Conservation (phyloP, 2,329 filamentous ascomycete genomes). For the Ophiostoma australiae region DNA sequence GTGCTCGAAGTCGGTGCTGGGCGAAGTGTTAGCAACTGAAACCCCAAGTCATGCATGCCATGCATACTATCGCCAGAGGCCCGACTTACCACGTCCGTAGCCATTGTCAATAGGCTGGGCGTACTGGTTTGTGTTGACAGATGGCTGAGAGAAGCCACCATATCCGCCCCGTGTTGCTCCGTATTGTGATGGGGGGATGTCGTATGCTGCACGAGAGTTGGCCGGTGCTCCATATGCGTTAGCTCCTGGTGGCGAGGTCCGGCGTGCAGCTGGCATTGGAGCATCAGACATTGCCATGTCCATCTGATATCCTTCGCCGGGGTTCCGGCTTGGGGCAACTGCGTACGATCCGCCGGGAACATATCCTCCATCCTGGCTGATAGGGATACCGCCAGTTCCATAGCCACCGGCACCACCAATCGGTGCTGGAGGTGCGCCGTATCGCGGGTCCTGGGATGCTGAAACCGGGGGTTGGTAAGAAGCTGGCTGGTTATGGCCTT, state of each 20-base stretch:
- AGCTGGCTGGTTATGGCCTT: not conserved
- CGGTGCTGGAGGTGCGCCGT: conserved; percentile 13
- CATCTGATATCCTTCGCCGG: conserved; percentile 21
- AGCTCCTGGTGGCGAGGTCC: conserved; percentile 22
- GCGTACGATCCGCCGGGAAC: conserved; percentile 23
- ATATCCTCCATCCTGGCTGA: conserved; percentile 25
- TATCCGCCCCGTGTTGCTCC: conserved; percentile 42
- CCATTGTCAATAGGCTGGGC: conserved; percentile 24
- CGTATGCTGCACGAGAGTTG: conserved; percentile 19
- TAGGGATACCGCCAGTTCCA: not conserved
- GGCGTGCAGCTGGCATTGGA: conserved; percentile 16
- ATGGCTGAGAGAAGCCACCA: conserved; percentile 50
- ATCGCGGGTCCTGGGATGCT: conserved; percentile 24
- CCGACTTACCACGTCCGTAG: conserved; percentile 27
- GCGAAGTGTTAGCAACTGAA: conserved; percentile 28
- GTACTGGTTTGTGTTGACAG: conserved; percentile 23
- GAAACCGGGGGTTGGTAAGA: conserved; percentile 4
- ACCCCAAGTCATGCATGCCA: not conserved
- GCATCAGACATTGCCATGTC: conserved; percentile 27
- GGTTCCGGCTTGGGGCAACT: conserved; percentile 17
- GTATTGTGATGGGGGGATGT: not conserved
- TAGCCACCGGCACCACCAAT: conserved; percentile 12
- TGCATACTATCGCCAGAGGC: conserved; percentile 36
- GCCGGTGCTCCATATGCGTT: conserved; percentile 18
- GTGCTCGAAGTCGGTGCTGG: conserved; percentile 40